Evolutionary conservation across 495 filamentous ascomycete genomes (phyloP).

Genomic region (Pyrenula aspistea): DNA sequence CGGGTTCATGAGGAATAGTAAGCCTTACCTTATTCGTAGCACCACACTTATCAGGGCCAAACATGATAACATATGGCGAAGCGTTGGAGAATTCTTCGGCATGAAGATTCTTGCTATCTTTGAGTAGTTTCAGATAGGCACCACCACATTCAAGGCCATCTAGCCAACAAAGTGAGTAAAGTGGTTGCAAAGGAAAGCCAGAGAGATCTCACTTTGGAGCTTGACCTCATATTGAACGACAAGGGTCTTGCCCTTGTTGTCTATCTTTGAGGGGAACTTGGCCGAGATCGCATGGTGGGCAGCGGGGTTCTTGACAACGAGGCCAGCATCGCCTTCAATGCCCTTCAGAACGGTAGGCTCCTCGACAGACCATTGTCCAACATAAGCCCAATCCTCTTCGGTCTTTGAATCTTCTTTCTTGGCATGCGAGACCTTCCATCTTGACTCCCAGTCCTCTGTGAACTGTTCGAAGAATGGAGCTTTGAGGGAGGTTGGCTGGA

Average conservation of each 20-base stretch:
- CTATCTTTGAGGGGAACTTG: conserved; percentile 93
- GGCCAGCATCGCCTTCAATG: conserved; percentile 90
- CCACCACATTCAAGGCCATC: conserved; percentile 97
- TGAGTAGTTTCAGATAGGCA: conserved; percentile 97
- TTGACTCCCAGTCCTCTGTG: conserved; percentile 80
- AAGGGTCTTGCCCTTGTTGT: conserved; percentile 91
- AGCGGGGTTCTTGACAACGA: conserved; percentile 92
- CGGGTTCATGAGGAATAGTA: background rate
- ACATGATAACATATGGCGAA: conserved; percentile 99
- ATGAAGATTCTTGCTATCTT: conserved; percentile 94
- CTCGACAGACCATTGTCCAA: conserved; percentile 94
- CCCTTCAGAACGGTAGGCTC: conserved; percentile 88
- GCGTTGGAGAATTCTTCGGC: conserved; percentile 96
- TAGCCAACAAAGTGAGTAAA: conserved; percentile 26
- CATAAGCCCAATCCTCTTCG: conserved; percentile 95
- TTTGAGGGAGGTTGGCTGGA: conserved; percentile 72
- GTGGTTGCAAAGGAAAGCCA: background rate
- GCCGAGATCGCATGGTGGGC: conserved; percentile 99
- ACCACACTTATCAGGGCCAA: conserved; percentile 99
- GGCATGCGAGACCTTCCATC: conserved; percentile 90
- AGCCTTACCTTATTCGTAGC: conserved; percentile 86
- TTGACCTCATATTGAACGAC: conserved; percentile 99
- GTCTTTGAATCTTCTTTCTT: conserved; percentile 85
- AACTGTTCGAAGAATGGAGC: conserved; percentile 98
- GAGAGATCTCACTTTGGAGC: conserved; percentile 75